Base-by-base conservation (phyloP, 176 grass and related monocot species). In the Rhynchospora pubera region DNA sequence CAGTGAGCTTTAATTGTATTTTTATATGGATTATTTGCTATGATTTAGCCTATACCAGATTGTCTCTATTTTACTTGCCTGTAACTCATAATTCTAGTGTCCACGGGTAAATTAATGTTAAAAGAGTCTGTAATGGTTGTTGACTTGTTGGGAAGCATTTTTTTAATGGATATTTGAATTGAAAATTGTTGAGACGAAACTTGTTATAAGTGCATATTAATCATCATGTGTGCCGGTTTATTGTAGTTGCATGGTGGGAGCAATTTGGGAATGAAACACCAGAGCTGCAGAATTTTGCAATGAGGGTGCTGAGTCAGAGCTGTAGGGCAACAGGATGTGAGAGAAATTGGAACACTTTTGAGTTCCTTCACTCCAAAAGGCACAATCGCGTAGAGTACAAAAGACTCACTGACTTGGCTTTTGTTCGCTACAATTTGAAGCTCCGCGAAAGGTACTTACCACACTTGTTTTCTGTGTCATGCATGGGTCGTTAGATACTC, bases 241-340 rank as follows among this genome's bases (percentile, higher is more conserved):
- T 75, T 9, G 72, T 50, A 91, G 90, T 87, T 78, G 90, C 84
- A 65, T 91, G 90, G 87, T 91, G 84, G 90, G 87, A 82, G 21
- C 85, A 91, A 64, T 89, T 91, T 43, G 90, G 87, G 14, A 87
- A 91, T 70, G 87, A 83, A 72, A 81, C 87, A 44, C 47, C 64
- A 78, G 81, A 91, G 57, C 90, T 91, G 69, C 84, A 89, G 67
- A 82, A 44, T 70, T 83, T 89, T 86, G 87, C 90, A 30, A 69
- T 79, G n/a, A 68, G 81, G 64, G 87, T 91, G 14, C 90, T 87
- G 65, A 84, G 90, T 58, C 87, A 89, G 82, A 89, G 87, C 22
- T 91, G 90, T 21, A 89, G 90, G 10, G 87, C 90, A 72, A 91
- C 87, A 71, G 87, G 90, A 26, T 82, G 87, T 0, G 82, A 91